Percentiles rank a stretch among this genome's conserved stretches.
Evolutionary conservation across 306 rosid species (phyloP).

Genomic region (Alnus rubra): DNA sequence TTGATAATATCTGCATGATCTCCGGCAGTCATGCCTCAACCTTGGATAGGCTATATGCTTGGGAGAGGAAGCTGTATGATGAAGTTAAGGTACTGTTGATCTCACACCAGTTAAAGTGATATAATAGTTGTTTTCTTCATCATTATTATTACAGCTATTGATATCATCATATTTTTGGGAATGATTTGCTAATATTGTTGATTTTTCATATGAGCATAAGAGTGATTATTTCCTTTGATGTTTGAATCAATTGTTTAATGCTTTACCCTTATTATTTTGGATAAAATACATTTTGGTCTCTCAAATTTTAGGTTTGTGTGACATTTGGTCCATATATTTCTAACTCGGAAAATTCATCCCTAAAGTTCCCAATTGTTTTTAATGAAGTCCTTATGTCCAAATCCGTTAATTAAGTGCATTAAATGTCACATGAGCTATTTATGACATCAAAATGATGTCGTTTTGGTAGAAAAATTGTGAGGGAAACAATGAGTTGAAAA

Average conservation of each 20-base stretch:
- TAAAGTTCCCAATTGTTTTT: neutral
- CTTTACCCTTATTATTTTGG: neutral
- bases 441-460: too few species aligned
- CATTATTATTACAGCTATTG: neutral
- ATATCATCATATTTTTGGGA: neutral
- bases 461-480: too few species aligned
- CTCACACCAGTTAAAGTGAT: constrained; percentile 6
- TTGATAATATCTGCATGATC: constrained; percentile 73
- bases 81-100: constrained; percentile 82
- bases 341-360: neutral
- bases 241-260: neutral
- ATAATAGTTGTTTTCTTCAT: neutral
- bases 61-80: constrained; percentile 98
- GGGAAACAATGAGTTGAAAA: too few species aligned
- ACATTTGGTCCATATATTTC: neutral
- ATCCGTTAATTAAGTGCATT: neutral
- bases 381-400: neutral
- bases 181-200: neutral
- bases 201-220: neutral
- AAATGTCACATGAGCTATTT: neutral
- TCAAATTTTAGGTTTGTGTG: neutral
- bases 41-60: constrained; percentile 90
- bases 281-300: neutral
- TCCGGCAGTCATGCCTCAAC: constrained; percentile 97
- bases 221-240: neutral